Conservation (phyloP, 257 asterid species). For the Paraleonurus japonicus region DNA sequence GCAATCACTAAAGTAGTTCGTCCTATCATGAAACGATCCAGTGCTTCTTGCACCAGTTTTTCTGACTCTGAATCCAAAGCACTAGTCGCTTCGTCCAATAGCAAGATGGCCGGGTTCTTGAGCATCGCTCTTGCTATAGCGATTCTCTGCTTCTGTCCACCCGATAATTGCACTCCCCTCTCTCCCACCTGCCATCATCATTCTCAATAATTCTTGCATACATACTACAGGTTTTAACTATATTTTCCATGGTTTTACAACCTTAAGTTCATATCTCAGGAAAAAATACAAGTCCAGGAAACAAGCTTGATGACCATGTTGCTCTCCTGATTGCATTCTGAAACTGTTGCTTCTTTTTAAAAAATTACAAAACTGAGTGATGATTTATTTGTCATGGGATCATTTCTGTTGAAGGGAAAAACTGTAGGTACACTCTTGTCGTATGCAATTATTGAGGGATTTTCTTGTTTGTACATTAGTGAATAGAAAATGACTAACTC, state of each 20-base stretch:
- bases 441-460: neutral
- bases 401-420: neutral
- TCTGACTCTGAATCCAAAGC: constrained; percentile 90
- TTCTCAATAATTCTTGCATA: neutral
- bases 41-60: constrained; percentile 88
- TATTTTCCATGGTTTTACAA: neutral
- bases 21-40: constrained; percentile 89
- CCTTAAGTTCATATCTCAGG: neutral
- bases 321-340: neutral
- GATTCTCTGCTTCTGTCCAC: constrained; percentile 92
- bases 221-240: neutral
- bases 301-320: neutral
- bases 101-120: constrained; percentile 73
- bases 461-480: constrained; percentile 30
- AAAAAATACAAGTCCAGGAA: neutral
- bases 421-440: neutral
- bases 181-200: constrained; percentile 54
- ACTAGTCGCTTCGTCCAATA: constrained; percentile 87
- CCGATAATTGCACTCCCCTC: constrained; percentile 84
- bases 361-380: neutral
- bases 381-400: neutral
- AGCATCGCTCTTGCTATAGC: constrained; percentile 95
- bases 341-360: neutral
- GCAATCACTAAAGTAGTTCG: constrained; percentile 90
- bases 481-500: constrained; percentile 32